These are phyloP conservation scores for Salicornia ramosissima DNA, from an alignment of 148 eudicot species.

Conservation along the genomic window DNA sequence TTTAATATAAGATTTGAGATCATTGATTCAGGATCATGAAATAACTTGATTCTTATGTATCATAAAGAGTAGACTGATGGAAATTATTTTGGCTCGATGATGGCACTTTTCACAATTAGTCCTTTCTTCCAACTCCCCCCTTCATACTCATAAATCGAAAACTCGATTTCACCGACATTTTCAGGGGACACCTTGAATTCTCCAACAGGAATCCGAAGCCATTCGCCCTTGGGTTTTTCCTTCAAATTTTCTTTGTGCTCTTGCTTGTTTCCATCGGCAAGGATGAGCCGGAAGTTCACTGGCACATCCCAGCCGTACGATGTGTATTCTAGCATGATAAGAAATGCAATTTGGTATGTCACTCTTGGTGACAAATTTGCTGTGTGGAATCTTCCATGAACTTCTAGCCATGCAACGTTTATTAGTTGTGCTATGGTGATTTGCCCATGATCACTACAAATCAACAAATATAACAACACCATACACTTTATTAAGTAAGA, in stretches of 20 bases:
- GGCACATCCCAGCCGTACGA: slow-evolving; percentile 67
- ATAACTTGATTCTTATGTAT: too few species aligned
- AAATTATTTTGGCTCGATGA: slow-evolving; percentile 40
- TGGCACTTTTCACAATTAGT: slow-evolving; percentile 47
- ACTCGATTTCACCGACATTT: slow-evolving; percentile 47
- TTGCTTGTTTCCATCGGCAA: slow-evolving; percentile 55
- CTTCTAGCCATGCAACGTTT: slow-evolving; percentile 70
- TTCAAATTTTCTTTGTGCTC: slow-evolving; percentile 43
- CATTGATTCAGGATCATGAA: not conserved
- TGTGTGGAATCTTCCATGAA: slow-evolving; percentile 50
- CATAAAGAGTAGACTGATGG: too few species aligned
- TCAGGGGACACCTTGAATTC: slow-evolving; percentile 33
- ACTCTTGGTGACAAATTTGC: slow-evolving; percentile 40
- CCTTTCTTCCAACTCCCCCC: slow-evolving; percentile 76
- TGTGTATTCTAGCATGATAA: slow-evolving; percentile 45
- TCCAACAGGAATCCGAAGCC: slow-evolving; percentile 62
- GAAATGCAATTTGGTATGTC: slow-evolving; percentile 44
- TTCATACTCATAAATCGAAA: slow-evolving; percentile 57
- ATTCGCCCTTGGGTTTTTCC: slow-evolving; percentile 47
- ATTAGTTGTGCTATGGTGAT: slow-evolving; percentile 47
- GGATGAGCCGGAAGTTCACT: slow-evolving; percentile 50
- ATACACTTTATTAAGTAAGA: too few species aligned
- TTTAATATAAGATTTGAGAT: not conserved
- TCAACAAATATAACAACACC: too few species aligned
- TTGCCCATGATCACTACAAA: slow-evolving; percentile 39